These are phyloP conservation scores for Coemansia interrupta DNA, from an alignment of 192 early-diverging fungal species.

Conservation along the genomic window DNA sequence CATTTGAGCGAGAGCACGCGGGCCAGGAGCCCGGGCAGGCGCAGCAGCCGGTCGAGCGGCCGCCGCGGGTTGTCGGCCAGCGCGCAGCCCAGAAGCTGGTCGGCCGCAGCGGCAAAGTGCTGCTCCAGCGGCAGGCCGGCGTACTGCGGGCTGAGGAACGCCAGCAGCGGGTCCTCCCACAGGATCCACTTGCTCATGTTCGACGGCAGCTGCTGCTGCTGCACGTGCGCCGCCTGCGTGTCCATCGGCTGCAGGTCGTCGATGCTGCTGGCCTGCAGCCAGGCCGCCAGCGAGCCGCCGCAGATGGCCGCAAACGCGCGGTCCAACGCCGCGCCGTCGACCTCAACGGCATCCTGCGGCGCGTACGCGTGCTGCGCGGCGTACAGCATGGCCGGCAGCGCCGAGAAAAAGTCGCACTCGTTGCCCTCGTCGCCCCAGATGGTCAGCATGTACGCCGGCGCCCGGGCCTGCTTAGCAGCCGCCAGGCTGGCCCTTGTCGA, in stretches of 20 bases:
- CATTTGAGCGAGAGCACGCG: conserved; percentile 67
- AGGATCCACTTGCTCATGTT: conserved; percentile 81
- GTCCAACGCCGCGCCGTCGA: conserved; percentile 53
- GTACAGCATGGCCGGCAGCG: conserved; percentile 73
- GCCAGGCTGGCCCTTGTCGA: conserved; percentile 68
- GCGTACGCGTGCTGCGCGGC: conserved; percentile 77
- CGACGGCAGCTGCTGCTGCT: conserved; percentile 57
- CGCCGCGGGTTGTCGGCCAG: conserved; percentile 39
- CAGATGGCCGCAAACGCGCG: conserved; percentile 70
- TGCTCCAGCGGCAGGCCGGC: conserved; percentile 61
- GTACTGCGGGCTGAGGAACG: conserved; percentile 79
- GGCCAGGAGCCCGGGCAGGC: conserved; percentile 66
- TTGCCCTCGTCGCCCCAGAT: conserved; percentile 91
- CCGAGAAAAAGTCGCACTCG: conserved; percentile 82
- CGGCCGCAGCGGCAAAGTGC: conserved; percentile 60
- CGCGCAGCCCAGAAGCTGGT: conserved; percentile 54
- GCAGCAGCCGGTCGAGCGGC: conserved; percentile 68
- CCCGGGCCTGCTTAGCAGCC: conserved; percentile 66
- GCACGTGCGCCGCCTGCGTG: conserved; percentile 36
- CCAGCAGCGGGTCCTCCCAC: conserved; percentile 79
- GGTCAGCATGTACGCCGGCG: conserved; percentile 72
- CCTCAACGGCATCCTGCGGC: conserved; percentile 49
- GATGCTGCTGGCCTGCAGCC: conserved; percentile 59
- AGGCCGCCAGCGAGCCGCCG: conserved; percentile 76
- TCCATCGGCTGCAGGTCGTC: conserved; percentile 53